Evolutionary conservation across 345 rosid species (phyloP).

Genomic region (Linum trigynum): DNA sequence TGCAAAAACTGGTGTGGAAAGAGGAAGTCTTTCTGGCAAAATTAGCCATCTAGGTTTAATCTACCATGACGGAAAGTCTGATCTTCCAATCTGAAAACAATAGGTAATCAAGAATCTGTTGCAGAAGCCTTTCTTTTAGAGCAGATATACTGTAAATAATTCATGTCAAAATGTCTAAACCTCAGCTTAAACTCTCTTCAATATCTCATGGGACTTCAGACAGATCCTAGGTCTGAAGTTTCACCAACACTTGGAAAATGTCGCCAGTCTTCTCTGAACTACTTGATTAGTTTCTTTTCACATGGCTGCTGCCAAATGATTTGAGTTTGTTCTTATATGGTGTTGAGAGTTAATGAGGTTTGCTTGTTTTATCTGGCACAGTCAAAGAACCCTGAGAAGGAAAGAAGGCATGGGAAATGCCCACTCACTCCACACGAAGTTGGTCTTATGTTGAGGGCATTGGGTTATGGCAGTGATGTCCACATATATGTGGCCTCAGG

Average conservation of each 20-base stretch:
- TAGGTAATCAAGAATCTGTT: not conserved
- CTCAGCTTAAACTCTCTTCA: not conserved
- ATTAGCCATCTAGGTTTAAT: not conserved
- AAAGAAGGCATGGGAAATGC: conserved; percentile 94
- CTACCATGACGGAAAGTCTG: not conserved
- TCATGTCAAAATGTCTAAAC: not conserved
- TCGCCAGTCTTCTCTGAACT: not conserved
- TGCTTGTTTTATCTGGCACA: conserved; percentile 26
- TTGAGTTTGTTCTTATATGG: no score
- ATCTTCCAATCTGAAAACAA: not conserved
- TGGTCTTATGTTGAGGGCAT: conserved; percentile 90
- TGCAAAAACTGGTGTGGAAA: not conserved
- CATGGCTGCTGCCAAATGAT: not conserved
- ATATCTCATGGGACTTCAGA: not conserved
- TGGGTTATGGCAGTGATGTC: conserved; percentile 85
- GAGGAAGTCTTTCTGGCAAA: no score
- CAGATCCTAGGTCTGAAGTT: not conserved
- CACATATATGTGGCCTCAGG: conserved; percentile 98
- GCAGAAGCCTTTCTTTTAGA: not conserved
- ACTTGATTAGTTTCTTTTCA: not conserved
- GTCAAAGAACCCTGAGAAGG: conserved; percentile 71
- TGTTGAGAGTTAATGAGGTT: not conserved
- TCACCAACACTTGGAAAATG: not conserved
- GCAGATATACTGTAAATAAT: no score
- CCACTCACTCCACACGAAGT: conserved; percentile 96